Conservation (phyloP, 257 asterid species). For the Fraxinus excelsior region DNA sequence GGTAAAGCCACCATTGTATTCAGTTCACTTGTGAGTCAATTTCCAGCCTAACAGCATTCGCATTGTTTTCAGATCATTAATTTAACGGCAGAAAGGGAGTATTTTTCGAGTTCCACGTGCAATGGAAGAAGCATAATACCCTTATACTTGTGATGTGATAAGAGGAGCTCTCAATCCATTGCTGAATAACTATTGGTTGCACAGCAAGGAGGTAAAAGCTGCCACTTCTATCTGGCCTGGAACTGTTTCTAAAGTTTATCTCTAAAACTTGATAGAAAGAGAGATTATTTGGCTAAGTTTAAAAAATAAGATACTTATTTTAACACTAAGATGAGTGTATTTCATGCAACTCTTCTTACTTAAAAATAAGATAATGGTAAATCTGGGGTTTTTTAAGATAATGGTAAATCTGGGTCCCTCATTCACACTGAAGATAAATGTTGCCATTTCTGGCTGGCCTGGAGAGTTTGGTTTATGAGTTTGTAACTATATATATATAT, state of each 20-base stretch:
- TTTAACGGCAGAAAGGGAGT: conserved; percentile 4
- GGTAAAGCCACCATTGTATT: conserved; percentile 30
- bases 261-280: neutral
- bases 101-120: conserved; percentile 14
- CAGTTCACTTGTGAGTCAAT: conserved; percentile 3
- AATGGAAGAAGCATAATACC: conserved; percentile 18
- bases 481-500: neutral
- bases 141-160: conserved; percentile 18
- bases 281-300: neutral
- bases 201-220: conserved; percentile 25
- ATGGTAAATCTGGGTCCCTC: neutral
- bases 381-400: neutral
- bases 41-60: conserved; percentile 16
- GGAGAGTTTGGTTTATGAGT: neutral
- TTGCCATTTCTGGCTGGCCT: neutral
- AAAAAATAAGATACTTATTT: neutral
- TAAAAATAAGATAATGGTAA: neutral
- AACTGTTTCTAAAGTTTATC: neutral
- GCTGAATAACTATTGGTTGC: conserved; percentile 4
- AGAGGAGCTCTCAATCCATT: conserved; percentile 16
- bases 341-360: neutral
- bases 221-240: neutral
- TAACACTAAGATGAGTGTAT: neutral
- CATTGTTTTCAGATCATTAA: conserved; percentile 31
- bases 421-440: neutral